These are phyloP conservation scores for Talaromyces sp. DNA, from an alignment of 2,329 filamentous ascomycete genomes.

Conservation along the genomic window DNA sequence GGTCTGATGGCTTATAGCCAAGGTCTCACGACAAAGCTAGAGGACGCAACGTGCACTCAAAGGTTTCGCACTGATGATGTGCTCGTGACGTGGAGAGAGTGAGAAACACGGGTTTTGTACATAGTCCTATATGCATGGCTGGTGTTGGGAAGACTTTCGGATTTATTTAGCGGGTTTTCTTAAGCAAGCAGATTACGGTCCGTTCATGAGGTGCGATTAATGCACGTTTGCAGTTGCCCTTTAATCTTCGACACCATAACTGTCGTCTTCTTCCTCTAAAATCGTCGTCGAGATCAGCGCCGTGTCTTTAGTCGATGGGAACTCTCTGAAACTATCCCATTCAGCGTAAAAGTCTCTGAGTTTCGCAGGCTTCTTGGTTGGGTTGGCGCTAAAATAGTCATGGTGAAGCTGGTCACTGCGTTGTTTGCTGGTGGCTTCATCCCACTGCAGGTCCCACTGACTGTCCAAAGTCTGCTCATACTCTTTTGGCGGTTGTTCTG, in stretches of 20 bases:
- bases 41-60: constrained; percentile 80
- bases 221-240: background rate
- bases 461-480: background rate
- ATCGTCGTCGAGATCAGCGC: constrained; percentile 62
- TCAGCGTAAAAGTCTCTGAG: constrained; percentile 9
- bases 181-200: background rate
- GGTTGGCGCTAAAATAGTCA: background rate
- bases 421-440: background rate
- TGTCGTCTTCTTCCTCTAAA: constrained; percentile 61
- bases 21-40: constrained; percentile 69
- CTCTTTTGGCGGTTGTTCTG: background rate
- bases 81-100: constrained; percentile 70
- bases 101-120: background rate
- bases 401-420: background rate
- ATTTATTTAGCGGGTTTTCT: background rate
- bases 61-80: constrained; percentile 79
- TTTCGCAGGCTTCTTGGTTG: background rate
- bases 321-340: constrained; percentile 2
- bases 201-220: background rate
- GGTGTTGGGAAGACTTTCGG: background rate
- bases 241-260: constrained; percentile 36
- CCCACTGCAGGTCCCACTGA: background rate
- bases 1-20: constrained; percentile 79
- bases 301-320: constrained; percentile 20
- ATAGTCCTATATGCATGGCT: background rate